phyloP scores from a whole-genome alignment of 495 filamentous ascomycete genomes.

The Xylaria nigripes region DNA sequence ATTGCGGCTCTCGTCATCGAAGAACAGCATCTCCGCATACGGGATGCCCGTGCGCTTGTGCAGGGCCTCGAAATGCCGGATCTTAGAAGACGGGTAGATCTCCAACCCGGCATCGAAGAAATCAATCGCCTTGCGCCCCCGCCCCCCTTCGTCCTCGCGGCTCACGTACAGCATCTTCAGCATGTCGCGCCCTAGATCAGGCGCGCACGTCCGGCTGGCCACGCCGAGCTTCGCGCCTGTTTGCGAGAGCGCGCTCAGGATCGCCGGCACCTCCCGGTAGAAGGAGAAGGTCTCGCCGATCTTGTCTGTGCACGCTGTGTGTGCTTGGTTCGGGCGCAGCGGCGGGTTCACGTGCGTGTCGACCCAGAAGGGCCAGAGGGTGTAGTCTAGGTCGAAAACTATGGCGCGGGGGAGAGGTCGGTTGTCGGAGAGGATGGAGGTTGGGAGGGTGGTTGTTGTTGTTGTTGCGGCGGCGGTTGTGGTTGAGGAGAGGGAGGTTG shows the following conservation, averaged over 20 bases:
- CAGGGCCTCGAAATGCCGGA: conserved; percentile 69
- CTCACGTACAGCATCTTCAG: conserved; percentile 64
- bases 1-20: conserved; percentile 89
- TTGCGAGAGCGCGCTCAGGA: conserved; percentile 54
- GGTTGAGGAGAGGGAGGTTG: conserved; percentile 3
- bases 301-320: conserved; percentile 45
- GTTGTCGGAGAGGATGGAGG: conserved; percentile 55
- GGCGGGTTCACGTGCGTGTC: conserved; percentile 86
- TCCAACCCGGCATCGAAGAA: conserved; percentile 75
- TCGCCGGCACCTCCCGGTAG: conserved; percentile 65
- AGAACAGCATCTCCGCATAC: conserved; percentile 89
- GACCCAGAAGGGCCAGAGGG: conserved; percentile 95
- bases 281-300: conserved; percentile 74
- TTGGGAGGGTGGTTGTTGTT: not conserved
- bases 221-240: conserved; percentile 57
- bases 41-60: conserved; percentile 55
- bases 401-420: conserved; percentile 76
- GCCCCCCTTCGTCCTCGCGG: conserved; percentile 12
- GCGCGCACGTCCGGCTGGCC: conserved; percentile 75
- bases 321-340: conserved; percentile 53
- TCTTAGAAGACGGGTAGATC: conserved; percentile 85
- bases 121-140: conserved; percentile 44
- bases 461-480: not conserved
- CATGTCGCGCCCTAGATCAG: conserved; percentile 73
- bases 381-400: conserved; percentile 94